Percentiles rank a stretch among this genome's conserved stretches.
phyloP scores from a whole-genome alignment of 805 yeast species.

The Debaryomyces maramus region DNA sequence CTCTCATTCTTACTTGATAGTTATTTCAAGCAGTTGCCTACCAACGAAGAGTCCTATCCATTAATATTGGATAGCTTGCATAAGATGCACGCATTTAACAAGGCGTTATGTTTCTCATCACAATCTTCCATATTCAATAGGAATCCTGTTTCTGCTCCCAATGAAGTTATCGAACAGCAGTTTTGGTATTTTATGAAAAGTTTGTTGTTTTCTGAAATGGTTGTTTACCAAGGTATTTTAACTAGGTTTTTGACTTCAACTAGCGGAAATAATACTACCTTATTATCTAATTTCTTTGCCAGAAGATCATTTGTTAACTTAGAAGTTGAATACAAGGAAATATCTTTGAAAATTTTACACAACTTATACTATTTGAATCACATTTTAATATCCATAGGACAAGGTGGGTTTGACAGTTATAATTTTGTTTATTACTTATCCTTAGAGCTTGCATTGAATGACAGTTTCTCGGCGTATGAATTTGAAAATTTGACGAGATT shows the following conservation, averaged over 20 bases:
- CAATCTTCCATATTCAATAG: slow-evolving; percentile 16
- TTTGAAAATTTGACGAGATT: slow-evolving; percentile 32
- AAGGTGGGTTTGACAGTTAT: slow-evolving; percentile 64
- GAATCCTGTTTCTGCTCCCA: slow-evolving; percentile 3
- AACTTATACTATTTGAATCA: slow-evolving; percentile 47
- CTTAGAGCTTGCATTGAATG: slow-evolving; percentile 38
- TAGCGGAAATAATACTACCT: not conserved
- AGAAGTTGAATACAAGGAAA: slow-evolving; percentile 27
- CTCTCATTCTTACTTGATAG: slow-evolving; percentile 47
- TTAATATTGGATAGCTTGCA: slow-evolving; percentile 19
- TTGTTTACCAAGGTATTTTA: slow-evolving; percentile 51
- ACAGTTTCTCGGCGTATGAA: slow-evolving; percentile 18
- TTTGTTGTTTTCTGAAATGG: slow-evolving; percentile 47
- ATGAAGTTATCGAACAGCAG: slow-evolving; percentile 13
- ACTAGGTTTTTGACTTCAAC: slow-evolving; percentile 31
- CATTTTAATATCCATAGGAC: slow-evolving; percentile 53
- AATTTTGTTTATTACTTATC: slow-evolving; percentile 57
- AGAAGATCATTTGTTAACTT: slow-evolving; percentile 9
- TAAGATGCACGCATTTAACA: slow-evolving; percentile 31
- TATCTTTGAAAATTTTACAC: slow-evolving; percentile 34
- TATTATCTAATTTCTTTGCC: slow-evolving; percentile 1
- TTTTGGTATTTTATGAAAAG: slow-evolving; percentile 43
- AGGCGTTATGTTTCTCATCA: slow-evolving; percentile 15
- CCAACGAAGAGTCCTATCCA: slow-evolving; percentile 14
- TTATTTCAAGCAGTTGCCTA: slow-evolving; percentile 21